These are phyloP conservation scores for Conticribra guillardii DNA, from an alignment of 108 stramenopile species.

Conservation along the genomic window DNA sequence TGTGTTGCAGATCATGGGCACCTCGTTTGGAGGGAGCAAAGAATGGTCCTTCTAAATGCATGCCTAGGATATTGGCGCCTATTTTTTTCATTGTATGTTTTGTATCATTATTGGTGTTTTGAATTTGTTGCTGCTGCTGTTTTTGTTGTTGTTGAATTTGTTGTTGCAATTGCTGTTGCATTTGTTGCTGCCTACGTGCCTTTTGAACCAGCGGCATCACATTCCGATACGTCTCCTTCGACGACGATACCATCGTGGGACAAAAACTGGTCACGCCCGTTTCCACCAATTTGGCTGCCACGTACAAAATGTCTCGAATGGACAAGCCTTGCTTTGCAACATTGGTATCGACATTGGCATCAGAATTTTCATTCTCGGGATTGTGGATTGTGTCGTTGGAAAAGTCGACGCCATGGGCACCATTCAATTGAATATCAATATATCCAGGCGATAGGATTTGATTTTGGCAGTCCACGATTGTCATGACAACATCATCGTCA, in stretches of 20 bases:
- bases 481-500: neutral
- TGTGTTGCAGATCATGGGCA: conserved; percentile 51
- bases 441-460: conserved; percentile 54
- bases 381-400: too few relatives aligned
- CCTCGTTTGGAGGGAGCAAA: conserved; percentile 51
- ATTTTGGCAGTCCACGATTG: conserved; percentile 44
- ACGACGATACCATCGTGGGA: conserved; percentile 57
- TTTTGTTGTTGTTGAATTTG: neutral
- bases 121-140: neutral
- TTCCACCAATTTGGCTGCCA: conserved; percentile 12
- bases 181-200: conserved; percentile 6
- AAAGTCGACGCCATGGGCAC: conserved; percentile 59
- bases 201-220: conserved; percentile 18
- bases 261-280: conserved; percentile 60
- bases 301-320: conserved; percentile 26
- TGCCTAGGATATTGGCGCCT: conserved; percentile 48
- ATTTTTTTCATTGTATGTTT: neutral
- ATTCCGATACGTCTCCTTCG: conserved; percentile 28
- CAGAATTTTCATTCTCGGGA: too few relatives aligned
- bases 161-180: neutral
- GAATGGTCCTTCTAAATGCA: conserved; percentile 70
- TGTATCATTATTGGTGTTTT: neutral
- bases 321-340: neutral
- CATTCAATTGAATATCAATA: conserved; percentile 66
- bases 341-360: neutral